Evolutionary conservation across 1,284 basidiomycete species (phyloP).

Genomic region (Boletellus sp.): DNA sequence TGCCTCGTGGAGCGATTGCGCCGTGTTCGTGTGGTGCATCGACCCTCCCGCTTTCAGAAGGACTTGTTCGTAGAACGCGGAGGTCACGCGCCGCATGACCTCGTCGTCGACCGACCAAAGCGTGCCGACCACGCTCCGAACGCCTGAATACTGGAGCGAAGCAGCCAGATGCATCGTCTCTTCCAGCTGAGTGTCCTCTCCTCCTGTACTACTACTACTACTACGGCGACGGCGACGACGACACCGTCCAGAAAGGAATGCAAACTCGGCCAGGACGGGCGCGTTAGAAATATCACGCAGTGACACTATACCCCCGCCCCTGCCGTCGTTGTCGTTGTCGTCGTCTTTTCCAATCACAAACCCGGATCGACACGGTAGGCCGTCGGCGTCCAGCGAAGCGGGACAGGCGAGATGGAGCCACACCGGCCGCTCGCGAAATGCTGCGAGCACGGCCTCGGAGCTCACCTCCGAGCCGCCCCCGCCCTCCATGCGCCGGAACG

Average conservation of each 20-base stretch:
- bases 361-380: conserved; percentile 22
- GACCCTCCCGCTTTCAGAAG: conserved; percentile 10
- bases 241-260: conserved; percentile 1
- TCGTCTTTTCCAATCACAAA: conserved; percentile 24
- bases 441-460: conserved; percentile 8
- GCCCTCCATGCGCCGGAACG: conserved; percentile 27
- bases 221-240: neutral
- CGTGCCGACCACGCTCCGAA: conserved; percentile 38
- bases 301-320: conserved; percentile 10
- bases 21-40: conserved; percentile 15
- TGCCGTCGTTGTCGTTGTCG: too few species aligned
- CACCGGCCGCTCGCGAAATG: conserved; percentile 16
- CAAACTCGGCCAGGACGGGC: conserved; percentile 12
- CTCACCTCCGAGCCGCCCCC: conserved; percentile 5
- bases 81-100: conserved; percentile 12
- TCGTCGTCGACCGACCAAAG: conserved; percentile 32
- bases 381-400: conserved; percentile 4
- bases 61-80: conserved; percentile 22
- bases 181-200: conserved; percentile 17
- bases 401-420: conserved; percentile 31
- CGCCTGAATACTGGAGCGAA: conserved; percentile 34
- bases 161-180: conserved; percentile 37
- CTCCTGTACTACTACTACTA: neutral
- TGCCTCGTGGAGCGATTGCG: conserved; percentile 18
- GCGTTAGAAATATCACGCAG: conserved; percentile 12